Conservation (phyloP, 202 grass and related monocot species). For the Panicum virgatum region DNA sequence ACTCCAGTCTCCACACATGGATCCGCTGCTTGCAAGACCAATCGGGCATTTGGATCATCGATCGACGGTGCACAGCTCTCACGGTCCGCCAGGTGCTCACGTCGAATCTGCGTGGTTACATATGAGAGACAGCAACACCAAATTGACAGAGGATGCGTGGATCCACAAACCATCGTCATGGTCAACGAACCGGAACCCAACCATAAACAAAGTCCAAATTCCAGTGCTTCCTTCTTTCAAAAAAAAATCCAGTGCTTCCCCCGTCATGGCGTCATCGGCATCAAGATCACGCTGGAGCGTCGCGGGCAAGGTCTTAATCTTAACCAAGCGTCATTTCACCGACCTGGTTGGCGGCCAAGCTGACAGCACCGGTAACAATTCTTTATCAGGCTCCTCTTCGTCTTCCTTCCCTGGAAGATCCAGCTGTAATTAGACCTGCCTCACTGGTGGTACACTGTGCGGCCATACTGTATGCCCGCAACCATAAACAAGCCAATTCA, state of each 20-base stretch:
- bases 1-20: background rate
- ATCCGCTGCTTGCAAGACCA: no score
- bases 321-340: constrained; percentile 4
- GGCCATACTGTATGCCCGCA: background rate
- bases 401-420: background rate
- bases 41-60: background rate
- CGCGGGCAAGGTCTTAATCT: background rate
- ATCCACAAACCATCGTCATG: background rate
- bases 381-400: background rate
- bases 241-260: background rate
- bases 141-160: background rate
- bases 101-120: background rate
- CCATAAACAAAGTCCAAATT: background rate
- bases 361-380: background rate
- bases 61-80: background rate
- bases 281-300: background rate
- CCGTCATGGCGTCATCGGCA: background rate
- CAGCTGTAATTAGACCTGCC: background rate
- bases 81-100: background rate
- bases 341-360: constrained; percentile 18
- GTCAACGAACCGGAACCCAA: background rate
- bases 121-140: no score
- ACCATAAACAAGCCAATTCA: constrained; percentile 21
- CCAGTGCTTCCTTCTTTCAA: background rate
- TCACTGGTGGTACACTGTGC: no score